Percentiles rank a stretch among this genome's conserved stretches.
Evolutionary conservation across 2,329 filamentous ascomycete species (phyloP).

Genomic region (Colletotrichum costaricense): DNA sequence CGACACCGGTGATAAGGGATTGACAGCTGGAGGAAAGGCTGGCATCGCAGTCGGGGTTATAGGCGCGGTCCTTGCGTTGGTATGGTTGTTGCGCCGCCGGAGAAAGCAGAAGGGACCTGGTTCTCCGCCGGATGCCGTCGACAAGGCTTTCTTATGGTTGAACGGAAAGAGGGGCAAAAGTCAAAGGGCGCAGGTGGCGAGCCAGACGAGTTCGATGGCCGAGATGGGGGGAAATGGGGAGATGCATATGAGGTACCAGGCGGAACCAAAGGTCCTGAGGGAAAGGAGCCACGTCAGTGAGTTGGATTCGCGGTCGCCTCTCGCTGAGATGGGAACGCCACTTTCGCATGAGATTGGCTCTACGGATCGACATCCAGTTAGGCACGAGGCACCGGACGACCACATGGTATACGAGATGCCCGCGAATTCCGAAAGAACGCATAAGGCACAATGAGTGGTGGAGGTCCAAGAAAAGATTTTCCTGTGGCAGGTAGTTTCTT

Average conservation of each 20-base stretch:
- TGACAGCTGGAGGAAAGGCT: neutral
- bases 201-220: neutral
- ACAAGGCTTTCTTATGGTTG: neutral
- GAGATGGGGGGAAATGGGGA: neutral
- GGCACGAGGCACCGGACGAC: neutral
- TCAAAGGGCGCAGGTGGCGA: neutral
- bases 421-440: neutral
- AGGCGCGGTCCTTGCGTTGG: neutral
- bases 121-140: neutral
- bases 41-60: neutral
- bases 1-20: neutral
- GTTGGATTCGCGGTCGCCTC: neutral
- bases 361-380: neutral
- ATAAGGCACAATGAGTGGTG: neutral
- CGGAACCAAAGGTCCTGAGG: neutral
- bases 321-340: neutral
- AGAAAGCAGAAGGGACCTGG: neutral
- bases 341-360: neutral
- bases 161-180: neutral
- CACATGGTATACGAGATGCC: neutral
- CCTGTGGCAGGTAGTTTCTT: too few relatives aligned
- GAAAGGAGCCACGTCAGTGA: neutral
- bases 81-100: neutral
- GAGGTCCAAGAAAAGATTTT: neutral
- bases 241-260: neutral